Base-by-base conservation (phyloP, 1,284 basidiomycete genomes). In the Ustilago curta region DNA sequence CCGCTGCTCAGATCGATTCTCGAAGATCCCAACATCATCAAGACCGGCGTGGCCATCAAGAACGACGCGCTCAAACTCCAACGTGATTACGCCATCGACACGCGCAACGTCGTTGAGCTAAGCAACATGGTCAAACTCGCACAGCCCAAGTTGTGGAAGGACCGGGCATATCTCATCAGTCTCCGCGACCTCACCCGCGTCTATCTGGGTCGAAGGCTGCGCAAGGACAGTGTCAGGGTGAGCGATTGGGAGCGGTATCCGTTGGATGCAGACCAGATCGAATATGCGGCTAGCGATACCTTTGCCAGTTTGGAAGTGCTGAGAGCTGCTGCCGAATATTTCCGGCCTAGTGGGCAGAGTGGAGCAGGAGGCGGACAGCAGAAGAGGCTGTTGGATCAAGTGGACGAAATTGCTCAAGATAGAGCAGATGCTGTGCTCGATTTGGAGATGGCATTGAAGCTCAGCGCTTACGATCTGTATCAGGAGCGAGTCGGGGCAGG, bases 281-380 rank as follows among this genome's bases (percentile, higher is more conserved):
- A 74, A 43, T 82, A 82, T 53, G 81, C 81, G 3, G 79, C 79
- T 0, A 75, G 62, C 49, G 81, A 82, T 39, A 76, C 74, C 3
- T 78, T 78, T 43, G 79, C 64, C 1, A 60, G 76, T 29, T 57
- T 82, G 32, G 81, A 82, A 47, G 50, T 82, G 16, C 51, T 78
- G 14, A 70, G 78, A 23, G 73, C 63, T 0, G 31, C 78, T 0
- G 19, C 59, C 1, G 68, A 60, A 21, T 60, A 64, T 40, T 64
- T 76, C 37, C 35, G 16, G 37, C 42, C 45, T 14, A 19, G 18
- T 4, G 45, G 27, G 11, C 35, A 47, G 6, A n/a, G 25, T 18
- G 47, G n/a, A 11, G 2, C 39, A 2, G 0, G 35, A 2, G 0
- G 35, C 14, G 29, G 48, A 39, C 11, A 37, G 31, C 8, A n/a